Conservation (phyloP, 1,139 yeast species). For the Yamadazyma spencermartinsiae region DNA sequence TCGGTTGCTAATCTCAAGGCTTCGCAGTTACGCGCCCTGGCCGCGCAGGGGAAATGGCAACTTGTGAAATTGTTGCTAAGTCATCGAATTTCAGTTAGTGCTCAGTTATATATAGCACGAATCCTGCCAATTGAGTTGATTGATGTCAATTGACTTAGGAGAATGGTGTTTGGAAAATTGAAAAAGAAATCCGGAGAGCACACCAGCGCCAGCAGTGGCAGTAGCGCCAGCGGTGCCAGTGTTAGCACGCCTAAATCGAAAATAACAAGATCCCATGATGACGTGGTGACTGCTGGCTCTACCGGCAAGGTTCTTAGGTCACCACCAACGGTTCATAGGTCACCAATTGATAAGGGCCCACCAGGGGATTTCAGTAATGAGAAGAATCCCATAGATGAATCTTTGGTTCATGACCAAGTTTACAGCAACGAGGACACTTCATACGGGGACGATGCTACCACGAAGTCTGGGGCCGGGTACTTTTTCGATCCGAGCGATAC, state of each 20-base stretch:
- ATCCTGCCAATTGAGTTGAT: too few species aligned
- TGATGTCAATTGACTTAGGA: too few species aligned
- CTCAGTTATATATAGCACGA: background rate
- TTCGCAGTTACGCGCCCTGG: too few species aligned
- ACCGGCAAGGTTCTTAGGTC: constrained; percentile 32
- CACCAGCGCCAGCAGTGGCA: background rate
- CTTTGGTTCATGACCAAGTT: constrained; percentile 16
- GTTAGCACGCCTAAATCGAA: too few species aligned
- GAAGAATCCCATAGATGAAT: constrained; percentile 30
- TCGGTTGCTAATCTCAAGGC: too few species aligned
- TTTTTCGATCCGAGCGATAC: constrained; percentile 40
- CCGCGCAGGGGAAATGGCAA: too few species aligned
- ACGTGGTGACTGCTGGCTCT: constrained; percentile 20
- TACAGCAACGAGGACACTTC: constrained; percentile 23
- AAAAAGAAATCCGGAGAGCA: too few species aligned
- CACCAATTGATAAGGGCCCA: constrained; percentile 28
- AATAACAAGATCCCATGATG: too few species aligned
- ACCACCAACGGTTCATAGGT: constrained; percentile 32
- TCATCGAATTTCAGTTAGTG: background rate
- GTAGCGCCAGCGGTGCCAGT: background rate
- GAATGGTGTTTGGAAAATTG: background rate
- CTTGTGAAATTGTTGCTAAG: too few species aligned
- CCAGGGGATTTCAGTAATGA: constrained; percentile 37
- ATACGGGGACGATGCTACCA: constrained; percentile 31
- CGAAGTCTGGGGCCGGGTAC: constrained; percentile 30